Percentiles rank a stretch among this genome's conserved stretches.
phyloP scores from a whole-genome alignment of 352 stramenopile species.

The Phytophthora colocasiae region DNA sequence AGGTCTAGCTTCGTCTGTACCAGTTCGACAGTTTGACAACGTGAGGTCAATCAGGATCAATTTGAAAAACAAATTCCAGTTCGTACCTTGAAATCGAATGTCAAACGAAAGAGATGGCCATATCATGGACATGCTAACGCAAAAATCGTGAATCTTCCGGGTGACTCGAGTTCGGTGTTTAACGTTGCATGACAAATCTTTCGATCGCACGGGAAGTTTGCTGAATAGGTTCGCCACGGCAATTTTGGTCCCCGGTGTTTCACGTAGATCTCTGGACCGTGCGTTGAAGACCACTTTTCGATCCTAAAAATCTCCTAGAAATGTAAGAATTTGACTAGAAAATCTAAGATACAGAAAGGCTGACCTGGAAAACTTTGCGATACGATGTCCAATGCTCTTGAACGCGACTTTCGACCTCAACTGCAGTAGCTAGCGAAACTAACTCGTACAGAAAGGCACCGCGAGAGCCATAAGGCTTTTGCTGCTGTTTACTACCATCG shows the following conservation, averaged over 20 bases:
- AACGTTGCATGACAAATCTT: slow-evolving; percentile 45
- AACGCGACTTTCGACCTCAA: slow-evolving; percentile 76
- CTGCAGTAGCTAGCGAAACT: slow-evolving; percentile 40
- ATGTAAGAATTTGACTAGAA: background rate
- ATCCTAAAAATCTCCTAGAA: slow-evolving; percentile 37
- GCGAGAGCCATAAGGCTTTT: slow-evolving; percentile 46
- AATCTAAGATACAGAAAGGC: background rate
- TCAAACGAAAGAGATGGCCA: slow-evolving; percentile 73
- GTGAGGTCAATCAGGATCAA: background rate
- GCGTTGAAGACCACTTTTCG: slow-evolving; percentile 67
- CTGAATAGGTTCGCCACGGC: slow-evolving; percentile 63
- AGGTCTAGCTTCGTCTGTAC: slow-evolving; percentile 1
- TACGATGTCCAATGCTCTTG: slow-evolving; percentile 62
- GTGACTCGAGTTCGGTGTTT: slow-evolving; percentile 45
- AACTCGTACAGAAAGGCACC: slow-evolving; percentile 68
- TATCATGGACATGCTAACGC: slow-evolving; percentile 69
- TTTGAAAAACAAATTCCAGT: background rate
- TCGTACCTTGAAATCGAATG: slow-evolving; percentile 53
- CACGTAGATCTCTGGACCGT: slow-evolving; percentile 41
- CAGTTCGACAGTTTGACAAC: no score
- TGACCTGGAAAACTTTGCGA: slow-evolving; percentile 77
- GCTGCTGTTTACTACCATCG: background rate
- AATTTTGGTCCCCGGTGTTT: slow-evolving; percentile 58
- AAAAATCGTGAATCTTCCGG: slow-evolving; percentile 56
- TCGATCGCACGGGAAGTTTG: slow-evolving; percentile 62